Evolutionary conservation across 768 basidiomycete genomes (phyloP).

Genomic region (Calocybe gangraenosa): DNA sequence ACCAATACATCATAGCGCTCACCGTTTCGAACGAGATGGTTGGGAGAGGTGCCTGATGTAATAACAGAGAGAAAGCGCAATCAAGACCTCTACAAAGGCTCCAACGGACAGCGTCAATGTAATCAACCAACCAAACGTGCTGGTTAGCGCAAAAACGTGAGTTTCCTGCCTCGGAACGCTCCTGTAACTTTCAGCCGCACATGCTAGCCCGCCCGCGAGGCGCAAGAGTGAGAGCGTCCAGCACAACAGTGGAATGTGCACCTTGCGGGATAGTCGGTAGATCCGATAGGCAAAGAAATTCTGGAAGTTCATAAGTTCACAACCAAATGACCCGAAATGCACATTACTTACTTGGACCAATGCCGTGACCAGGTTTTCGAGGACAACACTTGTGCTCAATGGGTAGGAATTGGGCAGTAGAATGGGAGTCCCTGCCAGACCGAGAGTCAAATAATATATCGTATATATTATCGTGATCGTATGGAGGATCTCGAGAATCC

Average conservation of each 20-base stretch:
- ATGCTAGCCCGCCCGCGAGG: constrained; percentile 14
- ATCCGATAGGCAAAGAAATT: constrained; percentile 22
- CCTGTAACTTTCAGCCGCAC: constrained; percentile 17
- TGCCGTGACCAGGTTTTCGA: constrained; percentile 18
- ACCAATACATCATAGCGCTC: constrained; percentile 4
- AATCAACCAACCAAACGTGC: constrained; percentile 22
- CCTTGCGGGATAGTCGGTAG: constrained; percentile 16
- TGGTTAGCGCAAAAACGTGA: constrained; percentile 16
- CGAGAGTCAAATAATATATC: constrained; percentile 18
- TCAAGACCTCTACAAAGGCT: constrained; percentile 20
- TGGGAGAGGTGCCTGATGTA: constrained; percentile 13
- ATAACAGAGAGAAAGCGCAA: constrained; percentile 19
- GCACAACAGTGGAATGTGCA: constrained; percentile 12
- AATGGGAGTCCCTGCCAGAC: constrained; percentile 1
- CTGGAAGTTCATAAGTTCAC: too few species aligned
- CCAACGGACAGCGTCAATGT: constrained; percentile 17
- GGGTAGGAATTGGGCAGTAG: constrained; percentile 18
- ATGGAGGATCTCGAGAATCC: constrained; percentile 18
- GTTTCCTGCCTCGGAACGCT: constrained; percentile 19
- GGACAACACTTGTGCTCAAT: constrained; percentile 13
- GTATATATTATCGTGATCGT: constrained; percentile 14
- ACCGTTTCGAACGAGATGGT: constrained; percentile 8
- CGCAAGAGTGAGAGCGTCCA: constrained; percentile 18
- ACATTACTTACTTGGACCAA: constrained; percentile 17
- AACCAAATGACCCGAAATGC: too few species aligned